phyloP scores from a whole-genome alignment of 2,329 filamentous ascomycete species.

The Alternaria dauci region DNA sequence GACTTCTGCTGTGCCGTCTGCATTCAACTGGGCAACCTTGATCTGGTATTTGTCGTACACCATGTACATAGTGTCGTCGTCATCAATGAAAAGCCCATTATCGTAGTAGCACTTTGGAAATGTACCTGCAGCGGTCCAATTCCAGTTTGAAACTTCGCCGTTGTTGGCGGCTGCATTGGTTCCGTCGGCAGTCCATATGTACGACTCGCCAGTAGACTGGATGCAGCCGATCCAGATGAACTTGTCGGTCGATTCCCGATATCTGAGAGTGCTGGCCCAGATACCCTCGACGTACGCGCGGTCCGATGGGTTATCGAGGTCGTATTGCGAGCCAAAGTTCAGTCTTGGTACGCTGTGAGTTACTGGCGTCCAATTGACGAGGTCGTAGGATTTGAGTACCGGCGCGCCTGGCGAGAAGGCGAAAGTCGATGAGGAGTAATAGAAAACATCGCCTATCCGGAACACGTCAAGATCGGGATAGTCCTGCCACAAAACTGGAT shows the following conservation, averaged over 20 bases:
- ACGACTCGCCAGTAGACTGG: slow-evolving; percentile 58
- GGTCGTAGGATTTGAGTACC: slow-evolving; percentile 63
- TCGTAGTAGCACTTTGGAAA: slow-evolving; percentile 65
- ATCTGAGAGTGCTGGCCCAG: slow-evolving; percentile 64
- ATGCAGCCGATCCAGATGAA: slow-evolving; percentile 69
- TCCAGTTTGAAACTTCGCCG: slow-evolving; percentile 43
- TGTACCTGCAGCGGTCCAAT: slow-evolving; percentile 53
- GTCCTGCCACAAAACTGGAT: slow-evolving; percentile 65
- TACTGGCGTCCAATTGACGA: slow-evolving; percentile 60
- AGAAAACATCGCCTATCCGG: slow-evolving; percentile 60
- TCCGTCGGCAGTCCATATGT: slow-evolving; percentile 61
- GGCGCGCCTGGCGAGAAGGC: slow-evolving; percentile 66
- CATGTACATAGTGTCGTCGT: slow-evolving; percentile 67
- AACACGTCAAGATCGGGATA: slow-evolving; percentile 65
- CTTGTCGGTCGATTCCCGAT: slow-evolving; percentile 58
- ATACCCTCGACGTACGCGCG: slow-evolving; percentile 63
- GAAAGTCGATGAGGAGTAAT: slow-evolving; percentile 65
- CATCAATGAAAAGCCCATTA: slow-evolving; percentile 65
- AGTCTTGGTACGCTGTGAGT: slow-evolving; percentile 51
- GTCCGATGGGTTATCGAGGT: slow-evolving; percentile 53
- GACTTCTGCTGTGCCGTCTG: slow-evolving; percentile 58
- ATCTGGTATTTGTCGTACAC: slow-evolving; percentile 62
- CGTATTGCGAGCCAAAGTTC: slow-evolving; percentile 56
- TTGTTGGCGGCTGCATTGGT: slow-evolving; percentile 49
- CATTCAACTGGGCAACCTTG: slow-evolving; percentile 60